Conservation (phyloP, 768 basidiomycete genomes). For the Tricholoma sp. region DNA sequence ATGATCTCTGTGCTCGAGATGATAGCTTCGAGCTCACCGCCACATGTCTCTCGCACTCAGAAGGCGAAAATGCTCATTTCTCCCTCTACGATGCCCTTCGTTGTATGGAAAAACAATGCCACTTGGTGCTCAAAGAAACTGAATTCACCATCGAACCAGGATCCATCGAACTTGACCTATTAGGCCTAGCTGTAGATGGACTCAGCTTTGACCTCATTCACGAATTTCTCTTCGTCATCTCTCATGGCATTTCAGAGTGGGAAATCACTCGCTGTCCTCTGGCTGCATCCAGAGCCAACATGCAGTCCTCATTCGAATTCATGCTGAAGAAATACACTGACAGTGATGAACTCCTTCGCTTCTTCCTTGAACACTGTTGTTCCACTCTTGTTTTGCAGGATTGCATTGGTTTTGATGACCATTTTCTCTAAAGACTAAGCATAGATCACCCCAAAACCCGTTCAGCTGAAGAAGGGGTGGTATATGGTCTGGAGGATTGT, state of each 20-base stretch:
- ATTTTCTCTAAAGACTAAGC: not conserved
- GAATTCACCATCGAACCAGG: not conserved
- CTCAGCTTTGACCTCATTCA: not conserved
- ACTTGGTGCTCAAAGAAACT: not conserved
- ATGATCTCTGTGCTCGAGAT: not conserved
- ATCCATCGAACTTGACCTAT: not conserved
- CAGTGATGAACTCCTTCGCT: not conserved
- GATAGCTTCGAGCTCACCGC: not conserved
- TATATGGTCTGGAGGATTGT: not conserved
- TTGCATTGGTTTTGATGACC: not conserved
- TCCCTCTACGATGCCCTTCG: not conserved
- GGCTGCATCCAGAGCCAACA: not conserved
- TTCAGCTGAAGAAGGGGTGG: too few relatives aligned
- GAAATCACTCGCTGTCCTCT: not conserved
- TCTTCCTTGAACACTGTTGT: not conserved
- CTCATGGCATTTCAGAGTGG: not conserved
- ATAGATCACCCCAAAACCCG: not conserved
- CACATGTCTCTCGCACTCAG: not conserved
- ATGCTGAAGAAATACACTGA: not conserved
- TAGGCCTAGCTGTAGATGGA: not conserved
- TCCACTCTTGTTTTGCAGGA: not conserved
- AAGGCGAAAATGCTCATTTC: not conserved
- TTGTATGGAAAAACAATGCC: not conserved
- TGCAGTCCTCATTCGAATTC: not conserved
- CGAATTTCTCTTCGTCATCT: not conserved